A percentile compares a stretch with the other conserved stretches of the same genome.
phyloP scores from a whole-genome alignment of 2,329 filamentous ascomycete genomes.

The Venturiaceae sp. region DNA sequence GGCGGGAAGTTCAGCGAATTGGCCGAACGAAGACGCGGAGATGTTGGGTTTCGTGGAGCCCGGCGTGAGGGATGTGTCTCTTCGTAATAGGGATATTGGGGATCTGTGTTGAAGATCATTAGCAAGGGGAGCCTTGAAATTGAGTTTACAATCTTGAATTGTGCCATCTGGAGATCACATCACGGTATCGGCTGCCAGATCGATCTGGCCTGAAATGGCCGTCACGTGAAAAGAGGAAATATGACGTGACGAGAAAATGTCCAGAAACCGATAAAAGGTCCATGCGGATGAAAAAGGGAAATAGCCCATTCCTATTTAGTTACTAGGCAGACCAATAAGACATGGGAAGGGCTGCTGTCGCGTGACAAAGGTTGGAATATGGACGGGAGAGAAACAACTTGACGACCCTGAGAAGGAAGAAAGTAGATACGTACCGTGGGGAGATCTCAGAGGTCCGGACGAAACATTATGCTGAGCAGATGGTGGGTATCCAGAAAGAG shows the following conservation, averaged over 20 bases:
- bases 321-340: neutral
- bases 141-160: neutral
- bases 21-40: neutral
- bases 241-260: neutral
- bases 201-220: neutral
- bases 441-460: neutral
- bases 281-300: neutral
- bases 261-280: neutral
- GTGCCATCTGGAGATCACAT: neutral
- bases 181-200: neutral
- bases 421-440: neutral
- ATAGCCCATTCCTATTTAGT: neutral
- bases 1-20: constrained; percentile 1
- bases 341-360: neutral
- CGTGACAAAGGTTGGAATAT: neutral
- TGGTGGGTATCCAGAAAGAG: neutral
- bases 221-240: neutral
- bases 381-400: neutral
- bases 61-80: neutral
- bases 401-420: neutral
- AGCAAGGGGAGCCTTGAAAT: neutral
- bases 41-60: neutral
- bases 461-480: neutral
- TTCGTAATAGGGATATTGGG: neutral
- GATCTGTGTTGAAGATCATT: neutral